A percentile compares a stretch with the other conserved stretches of the same genome.
Conservation (phyloP, 176 grass and related monocot genomes). For the Chloris gayana region DNA sequence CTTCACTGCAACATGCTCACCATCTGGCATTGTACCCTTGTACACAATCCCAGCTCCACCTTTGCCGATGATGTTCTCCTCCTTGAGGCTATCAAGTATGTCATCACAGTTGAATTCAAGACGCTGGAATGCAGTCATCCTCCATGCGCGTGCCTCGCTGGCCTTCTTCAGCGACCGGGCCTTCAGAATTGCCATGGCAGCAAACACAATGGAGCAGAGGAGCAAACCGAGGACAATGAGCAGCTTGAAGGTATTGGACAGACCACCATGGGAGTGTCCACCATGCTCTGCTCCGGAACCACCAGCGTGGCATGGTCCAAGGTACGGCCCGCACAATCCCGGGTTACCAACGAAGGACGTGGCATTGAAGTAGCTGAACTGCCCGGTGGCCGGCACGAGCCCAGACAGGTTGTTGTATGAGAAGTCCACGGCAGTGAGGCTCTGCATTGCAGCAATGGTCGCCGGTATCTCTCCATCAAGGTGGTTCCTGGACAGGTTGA, state of each 20-base stretch:
- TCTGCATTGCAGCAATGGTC: slow-evolving; percentile 88
- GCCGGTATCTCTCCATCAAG: slow-evolving; percentile 75
- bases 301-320: slow-evolving; percentile 55
- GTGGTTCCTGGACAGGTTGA: slow-evolving; percentile 82
- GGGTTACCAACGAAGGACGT: slow-evolving; percentile 88
- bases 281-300: slow-evolving; percentile 7
- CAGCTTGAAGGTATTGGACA: slow-evolving; percentile 83
- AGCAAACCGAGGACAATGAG: slow-evolving; percentile 77
- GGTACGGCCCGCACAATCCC: slow-evolving; percentile 72
- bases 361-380: slow-evolving; percentile 98
- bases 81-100: slow-evolving; percentile 76
- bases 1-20: slow-evolving; percentile 88
- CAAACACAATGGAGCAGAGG: slow-evolving; percentile 78
- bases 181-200: slow-evolving; percentile 71
- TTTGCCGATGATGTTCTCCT: slow-evolving; percentile 97
- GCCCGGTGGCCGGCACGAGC: slow-evolving; percentile 76
- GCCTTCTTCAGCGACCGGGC: slow-evolving; percentile 86
- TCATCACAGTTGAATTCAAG: slow-evolving; percentile 88
- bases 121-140: slow-evolving; percentile 78
- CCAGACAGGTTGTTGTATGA: slow-evolving; percentile 97
- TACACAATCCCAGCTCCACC: slow-evolving; percentile 93
- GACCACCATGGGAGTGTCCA: slow-evolving; percentile 34
- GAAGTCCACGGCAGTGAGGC: slow-evolving; percentile 94
- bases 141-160: slow-evolving; percentile 78
- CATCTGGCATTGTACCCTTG: slow-evolving; percentile 87